Percentiles rank a stretch among this genome's conserved stretches.
Conservation (phyloP, 2,329 filamentous ascomycete species). For the Mycocentrospora acerina region DNA sequence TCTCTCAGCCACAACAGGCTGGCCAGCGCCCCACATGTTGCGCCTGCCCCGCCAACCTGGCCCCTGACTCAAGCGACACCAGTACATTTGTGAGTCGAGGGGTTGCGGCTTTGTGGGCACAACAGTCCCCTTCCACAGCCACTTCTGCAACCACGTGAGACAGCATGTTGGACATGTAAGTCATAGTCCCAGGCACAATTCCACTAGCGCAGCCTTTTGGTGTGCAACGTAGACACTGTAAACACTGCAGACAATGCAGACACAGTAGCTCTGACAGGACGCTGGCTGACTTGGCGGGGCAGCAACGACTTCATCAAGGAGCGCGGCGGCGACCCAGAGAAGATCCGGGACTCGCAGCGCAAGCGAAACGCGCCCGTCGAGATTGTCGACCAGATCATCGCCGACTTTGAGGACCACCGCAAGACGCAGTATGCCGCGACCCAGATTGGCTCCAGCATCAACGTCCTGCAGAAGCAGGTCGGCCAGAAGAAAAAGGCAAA, state of each 20-base stretch:
- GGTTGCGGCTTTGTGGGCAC: constrained; percentile 12
- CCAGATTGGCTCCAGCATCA: constrained; percentile 82
- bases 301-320: constrained; percentile 63
- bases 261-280: not conserved
- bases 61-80: constrained; percentile 30
- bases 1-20: no score
- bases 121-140: constrained; percentile 13
- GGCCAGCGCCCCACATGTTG: no score
- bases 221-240: not conserved
- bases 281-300: constrained; percentile 21
- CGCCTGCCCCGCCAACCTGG: constrained; percentile 22
- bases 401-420: constrained; percentile 81
- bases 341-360: constrained; percentile 88
- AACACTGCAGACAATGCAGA: not conserved
- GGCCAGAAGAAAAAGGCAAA: constrained; percentile 88
- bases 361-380: constrained; percentile 78
- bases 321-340: constrained; percentile 86
- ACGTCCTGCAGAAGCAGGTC: constrained; percentile 86
- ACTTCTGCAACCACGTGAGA: constrained; percentile 4
- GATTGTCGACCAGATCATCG: constrained; percentile 87
- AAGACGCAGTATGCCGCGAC: constrained; percentile 76
- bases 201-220: no score
- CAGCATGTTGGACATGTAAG: constrained; percentile 40
- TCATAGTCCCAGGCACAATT: no score
- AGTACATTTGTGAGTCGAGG: constrained; percentile 16